Evolutionary conservation across 176 grass and related monocot species (phyloP), one percentile per base, ranked within the genome.

Genomic region (Ampelocalamus luodianensis): DNA sequence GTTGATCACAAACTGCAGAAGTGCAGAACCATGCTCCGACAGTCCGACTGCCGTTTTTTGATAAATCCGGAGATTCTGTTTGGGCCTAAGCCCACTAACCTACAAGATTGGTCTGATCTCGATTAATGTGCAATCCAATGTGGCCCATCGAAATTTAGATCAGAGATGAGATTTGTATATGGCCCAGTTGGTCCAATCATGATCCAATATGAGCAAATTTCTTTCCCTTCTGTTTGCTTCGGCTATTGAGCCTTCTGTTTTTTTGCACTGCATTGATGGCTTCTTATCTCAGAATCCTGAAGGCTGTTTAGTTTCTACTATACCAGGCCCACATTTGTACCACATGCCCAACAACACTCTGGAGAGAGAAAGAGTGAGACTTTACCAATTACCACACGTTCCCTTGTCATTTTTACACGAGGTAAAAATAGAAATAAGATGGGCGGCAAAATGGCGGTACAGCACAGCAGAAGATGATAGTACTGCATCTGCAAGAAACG

Each of bases 401-500:
- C 59, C 11, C n/a, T 3, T 29, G 24, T 27, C 59, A 29, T 29
- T 62, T 62, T 62, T 62, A 58, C 24, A 27, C 11, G 27, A 66
- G 14, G 3, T 49, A 46, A 48, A 46, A 71, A 70, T 22, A 42
- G 42, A 18, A 71, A 13, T 4, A 71, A 72, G 61, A 43, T 20
- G 5, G 9, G 46, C 51, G 16, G 36, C 82, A 77, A 68, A 76
- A 53, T 53, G 72, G 72, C 23, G 29, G 34, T 54, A 50, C 43
- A 51, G 71, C 40, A 37, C 13, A 39, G 26, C 5, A 64, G 44
- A 20, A 29, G 27, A 80, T 16, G 69, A 1, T 40, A 64, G 46
- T 42, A 13, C 60, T 50, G 23, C 29, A 20, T 58, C 46, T 42
- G 34, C 77, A 12, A 56, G 69, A 87, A 74, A 34, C 69, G 22